Evolutionary conservation across 176 grass and related monocot species (phyloP).

Genomic region (Zizania latifolia): DNA sequence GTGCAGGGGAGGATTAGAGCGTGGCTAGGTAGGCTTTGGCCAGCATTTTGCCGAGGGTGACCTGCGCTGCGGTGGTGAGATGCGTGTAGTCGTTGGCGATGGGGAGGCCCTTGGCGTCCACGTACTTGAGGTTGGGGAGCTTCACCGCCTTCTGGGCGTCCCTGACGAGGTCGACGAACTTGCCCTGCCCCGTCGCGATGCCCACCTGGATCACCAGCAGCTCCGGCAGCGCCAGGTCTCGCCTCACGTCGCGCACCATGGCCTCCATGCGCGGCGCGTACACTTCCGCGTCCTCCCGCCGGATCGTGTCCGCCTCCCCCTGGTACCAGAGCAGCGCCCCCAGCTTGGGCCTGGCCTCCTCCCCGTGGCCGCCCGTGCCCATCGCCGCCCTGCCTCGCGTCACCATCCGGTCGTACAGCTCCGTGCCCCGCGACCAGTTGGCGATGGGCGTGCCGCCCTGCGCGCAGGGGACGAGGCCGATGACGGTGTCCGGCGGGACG

Average conservation of each 20-base stretch:
- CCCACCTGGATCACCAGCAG: constrained; percentile 68
- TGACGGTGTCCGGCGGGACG: not conserved
- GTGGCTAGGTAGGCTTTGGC: constrained; percentile 44
- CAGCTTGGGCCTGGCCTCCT: no score
- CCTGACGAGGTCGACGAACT: constrained; percentile 50
- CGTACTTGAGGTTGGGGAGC: constrained; percentile 44
- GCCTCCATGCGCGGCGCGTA: constrained; percentile 38
- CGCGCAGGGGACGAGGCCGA: constrained; percentile 63
- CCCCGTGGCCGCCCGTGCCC: not conserved
- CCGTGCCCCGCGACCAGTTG: constrained; percentile 35
- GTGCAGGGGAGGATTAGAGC: no score
- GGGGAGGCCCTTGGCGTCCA: constrained; percentile 68
- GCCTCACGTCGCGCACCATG: constrained; percentile 30
- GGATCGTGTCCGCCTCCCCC: constrained; percentile 61
- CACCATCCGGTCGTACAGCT: constrained; percentile 40
- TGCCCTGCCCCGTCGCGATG: constrained; percentile 81
- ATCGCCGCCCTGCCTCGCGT: constrained; percentile 14
- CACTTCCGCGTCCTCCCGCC: constrained; percentile 17
- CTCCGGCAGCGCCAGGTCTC: constrained; percentile 32
- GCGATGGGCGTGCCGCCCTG: constrained; percentile 54
- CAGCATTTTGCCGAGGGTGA: constrained; percentile 61
- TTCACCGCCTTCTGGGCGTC: constrained; percentile 44
- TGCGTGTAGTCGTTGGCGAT: constrained; percentile 58
- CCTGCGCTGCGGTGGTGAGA: constrained; percentile 62
- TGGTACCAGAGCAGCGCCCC: constrained; percentile 65